Base-by-base conservation (phyloP, 352 stramenopile species). In the Globisporangium rhizosaccharum region DNA sequence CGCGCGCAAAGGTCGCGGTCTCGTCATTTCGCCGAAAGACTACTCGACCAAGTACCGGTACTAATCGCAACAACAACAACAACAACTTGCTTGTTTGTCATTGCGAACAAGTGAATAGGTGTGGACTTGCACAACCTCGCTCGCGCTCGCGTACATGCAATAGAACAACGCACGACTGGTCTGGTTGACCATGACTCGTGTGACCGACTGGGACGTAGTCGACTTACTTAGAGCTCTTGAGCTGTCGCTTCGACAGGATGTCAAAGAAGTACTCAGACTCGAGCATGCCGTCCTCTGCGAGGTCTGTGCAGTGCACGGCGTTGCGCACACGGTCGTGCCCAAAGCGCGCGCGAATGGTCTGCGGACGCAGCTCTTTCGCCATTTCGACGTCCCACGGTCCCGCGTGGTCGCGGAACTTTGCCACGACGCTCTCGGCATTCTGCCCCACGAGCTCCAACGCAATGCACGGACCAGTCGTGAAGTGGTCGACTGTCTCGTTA, bases 31-130 rank as follows among this genome's bases (percentile, higher is more conserved):
- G 14, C 97, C 97, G 39, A 99, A 99, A 73, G 97, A 99, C 73
- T 99, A 99, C 75, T 99, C 96, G 8, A 99, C 96, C 62, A 98
- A 98, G 74, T 99, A 99, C 81, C 74, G 94, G 73, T 99, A 99
- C 72, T 99, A 94, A 51, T 37, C 14, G 41, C 36, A 17, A 45
- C 39, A n/a, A n/a, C 39, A 45, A 14, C n/a, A n/a, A n/a, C 39
- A 14, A 14, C 11, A 45, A 3, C 39, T n/a, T n/a, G 17, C 17
- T 45, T 45, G 11, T 45, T 45, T 14, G 30, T 36, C 7, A 7
- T 36, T 36, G 30, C 7, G 30, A 36, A 7, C 30, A 36, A 36
- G 30, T 36, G 30, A 36, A 36, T 36, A 36, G 30, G 30, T 36
- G 30, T 36, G 30, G 30, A 36, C 30, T 36, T 36, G 30, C 30